A percentile compares a stretch with the other conserved stretches of the same genome.
These are phyloP conservation scores for Isatis tinctoria DNA, from an alignment of 345 rosid genomes.

Conservation along the genomic window DNA sequence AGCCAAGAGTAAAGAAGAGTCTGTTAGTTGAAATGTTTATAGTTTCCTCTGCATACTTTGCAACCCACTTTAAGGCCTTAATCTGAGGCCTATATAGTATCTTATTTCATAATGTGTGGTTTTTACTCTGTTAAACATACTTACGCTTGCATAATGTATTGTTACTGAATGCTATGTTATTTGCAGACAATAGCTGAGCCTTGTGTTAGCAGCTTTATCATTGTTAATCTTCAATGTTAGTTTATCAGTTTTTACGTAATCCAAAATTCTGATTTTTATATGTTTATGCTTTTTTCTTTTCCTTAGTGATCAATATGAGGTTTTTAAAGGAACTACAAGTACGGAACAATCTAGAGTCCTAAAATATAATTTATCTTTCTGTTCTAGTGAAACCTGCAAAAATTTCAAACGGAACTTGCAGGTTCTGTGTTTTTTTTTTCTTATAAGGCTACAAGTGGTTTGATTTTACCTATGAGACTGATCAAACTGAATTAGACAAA, in stretches of 20 bases:
- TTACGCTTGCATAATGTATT: not conserved
- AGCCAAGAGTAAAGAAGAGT: too few species aligned
- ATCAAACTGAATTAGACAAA: not conserved
- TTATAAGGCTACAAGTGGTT: not conserved
- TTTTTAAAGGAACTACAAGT: not conserved
- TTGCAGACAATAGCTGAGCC: not conserved
- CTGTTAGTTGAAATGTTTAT: not conserved
- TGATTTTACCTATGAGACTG: not conserved
- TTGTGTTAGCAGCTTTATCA: not conserved
- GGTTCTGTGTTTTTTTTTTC: not conserved
- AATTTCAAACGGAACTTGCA: not conserved
- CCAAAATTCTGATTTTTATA: not conserved
- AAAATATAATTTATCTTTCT: not conserved
- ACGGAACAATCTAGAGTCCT: not conserved
- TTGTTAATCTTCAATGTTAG: not conserved
- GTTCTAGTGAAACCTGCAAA: not conserved
- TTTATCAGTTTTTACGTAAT: not conserved
- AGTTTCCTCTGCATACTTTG: not conserved
- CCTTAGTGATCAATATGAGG: not conserved
- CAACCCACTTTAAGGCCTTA: not conserved
- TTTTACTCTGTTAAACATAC: not conserved
- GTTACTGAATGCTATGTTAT: not conserved
- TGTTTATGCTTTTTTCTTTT: not conserved
- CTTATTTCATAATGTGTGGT: not conserved
- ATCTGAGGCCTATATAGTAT: not conserved